These are phyloP conservation scores for Carex kokanica DNA, from an alignment of 176 grass and related monocot species.

Conservation along the genomic window DNA sequence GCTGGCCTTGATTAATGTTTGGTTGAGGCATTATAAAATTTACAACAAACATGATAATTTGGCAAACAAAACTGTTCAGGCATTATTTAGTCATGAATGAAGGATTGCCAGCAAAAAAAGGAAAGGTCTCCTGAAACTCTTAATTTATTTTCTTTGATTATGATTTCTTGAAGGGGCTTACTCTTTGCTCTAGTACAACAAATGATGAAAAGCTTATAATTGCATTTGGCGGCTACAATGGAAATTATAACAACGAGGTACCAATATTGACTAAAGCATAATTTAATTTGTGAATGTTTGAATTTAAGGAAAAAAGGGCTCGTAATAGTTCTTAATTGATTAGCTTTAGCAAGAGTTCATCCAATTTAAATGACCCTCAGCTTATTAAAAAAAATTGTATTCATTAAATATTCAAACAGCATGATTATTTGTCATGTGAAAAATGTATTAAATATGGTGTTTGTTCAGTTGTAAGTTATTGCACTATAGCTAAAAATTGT, in stretches of 20 bases:
- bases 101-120: background rate
- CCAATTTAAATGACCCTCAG: background rate
- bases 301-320: background rate
- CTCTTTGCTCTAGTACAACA: constrained; percentile 58
- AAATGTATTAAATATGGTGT: background rate
- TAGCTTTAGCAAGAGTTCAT: background rate
- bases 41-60: background rate
- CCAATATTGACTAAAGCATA: background rate
- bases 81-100: background rate
- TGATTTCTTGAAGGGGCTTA: constrained; percentile 60
- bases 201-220: constrained; percentile 64
- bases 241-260: constrained; percentile 96
- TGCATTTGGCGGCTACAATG: constrained; percentile 96
- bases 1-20: background rate
- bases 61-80: background rate
- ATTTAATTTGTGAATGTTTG: background rate
- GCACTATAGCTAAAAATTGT: background rate
- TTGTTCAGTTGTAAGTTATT: background rate
- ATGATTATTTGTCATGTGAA: background rate
- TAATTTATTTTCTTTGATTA: constrained; percentile 24
- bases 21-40: background rate
- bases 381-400: background rate
- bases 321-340: background rate
- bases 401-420: background rate
- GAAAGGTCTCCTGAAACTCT: background rate